Evolutionary conservation across 306 rosid genomes (phyloP).

Genomic region (Cercis canadensis): DNA sequence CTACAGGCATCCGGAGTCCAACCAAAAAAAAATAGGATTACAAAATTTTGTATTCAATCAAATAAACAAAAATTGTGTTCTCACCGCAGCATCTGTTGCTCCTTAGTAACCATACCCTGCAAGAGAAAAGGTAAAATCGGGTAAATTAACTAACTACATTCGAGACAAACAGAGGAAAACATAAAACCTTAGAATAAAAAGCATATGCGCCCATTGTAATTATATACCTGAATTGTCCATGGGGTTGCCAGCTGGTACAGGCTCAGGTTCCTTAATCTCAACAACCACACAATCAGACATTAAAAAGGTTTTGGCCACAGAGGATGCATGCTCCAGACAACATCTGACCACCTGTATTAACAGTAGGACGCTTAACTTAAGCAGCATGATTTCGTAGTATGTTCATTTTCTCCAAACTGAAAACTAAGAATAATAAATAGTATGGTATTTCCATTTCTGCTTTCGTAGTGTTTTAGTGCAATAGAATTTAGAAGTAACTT

Average conservation of each 20-base stretch:
- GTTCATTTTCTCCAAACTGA: too few relatives aligned
- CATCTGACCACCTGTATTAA: slow-evolving; percentile 87
- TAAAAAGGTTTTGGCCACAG: slow-evolving; percentile 95
- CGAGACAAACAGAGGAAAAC: background rate
- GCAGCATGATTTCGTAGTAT: background rate
- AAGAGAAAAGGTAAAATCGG: background rate
- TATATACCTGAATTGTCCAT: slow-evolving; percentile 91
- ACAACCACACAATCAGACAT: slow-evolving; percentile 99
- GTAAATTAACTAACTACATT: background rate
- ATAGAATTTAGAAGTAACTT: background rate
- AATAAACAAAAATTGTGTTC: slow-evolving; percentile 1
- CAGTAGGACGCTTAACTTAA: slow-evolving; percentile 1
- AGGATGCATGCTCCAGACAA: slow-evolving; percentile 97
- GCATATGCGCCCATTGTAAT: background rate
- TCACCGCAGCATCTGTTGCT: background rate
- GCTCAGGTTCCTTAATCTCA: slow-evolving; percentile 96
- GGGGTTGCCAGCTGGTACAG: slow-evolving; percentile 76
- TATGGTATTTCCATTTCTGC: too few relatives aligned
- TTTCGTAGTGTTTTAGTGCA: too few relatives aligned
- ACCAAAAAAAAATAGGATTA: slow-evolving; percentile 3
- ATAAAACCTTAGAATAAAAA: background rate
- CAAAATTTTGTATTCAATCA: slow-evolving; percentile 27
- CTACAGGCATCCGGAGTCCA: slow-evolving; percentile 27
- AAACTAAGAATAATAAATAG: too few relatives aligned
- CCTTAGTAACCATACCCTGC: slow-evolving; percentile 72